Evolutionary conservation across 1,284 basidiomycete species (phyloP), one percentile per base, ranked within the genome.

Genomic region (Trichosporon asahii): DNA sequence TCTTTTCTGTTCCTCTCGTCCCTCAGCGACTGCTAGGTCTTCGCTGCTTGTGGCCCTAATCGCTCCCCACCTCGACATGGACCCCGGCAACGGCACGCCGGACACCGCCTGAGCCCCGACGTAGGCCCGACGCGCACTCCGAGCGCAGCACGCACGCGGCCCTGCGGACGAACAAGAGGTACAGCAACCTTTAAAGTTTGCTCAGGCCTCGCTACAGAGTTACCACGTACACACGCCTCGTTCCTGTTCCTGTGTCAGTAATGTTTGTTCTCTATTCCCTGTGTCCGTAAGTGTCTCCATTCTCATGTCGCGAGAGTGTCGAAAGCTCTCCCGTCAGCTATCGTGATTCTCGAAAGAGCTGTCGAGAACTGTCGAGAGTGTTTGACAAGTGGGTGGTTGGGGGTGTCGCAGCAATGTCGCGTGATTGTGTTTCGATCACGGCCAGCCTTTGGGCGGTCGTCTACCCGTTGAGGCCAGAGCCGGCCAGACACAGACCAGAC

Each of bases 51-150:
- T 40, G 6, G 37, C 37, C 37, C 37, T 40, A 7, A 44, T 44
- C 15, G 40, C 15, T 8, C 40, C 40, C 40, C 40, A 44, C 40
- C 40, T 23, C 46, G n/a, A 23, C 46, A 53, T 53, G 46, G 21
- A 23, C 15, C 40, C 49, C 40, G 18, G 40, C 18, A 3, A 44
- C 15, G 40, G 49, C 2, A 49, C 21, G 9, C 23, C 6, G 25
- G 49, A 25, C 49, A 23, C 49, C 49, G 21, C 49, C 49, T 21
- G 21, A 53, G 49, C 49, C n/a, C 49, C 49, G 49, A 25, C 23
- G 49, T 53, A 53, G 18, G 49, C n/a, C 49, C 49, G 49, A 53
- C 23, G 25, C 76, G 75, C n/a, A 76, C 75, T 29, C 76, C 73
- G 64, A 79, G 76, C 35, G 35, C 7, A 37, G 35, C 35, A 12